phyloP scores from a whole-genome alignment of 768 basidiomycete genomes.

The Panaeolus papilionaceus region DNA sequence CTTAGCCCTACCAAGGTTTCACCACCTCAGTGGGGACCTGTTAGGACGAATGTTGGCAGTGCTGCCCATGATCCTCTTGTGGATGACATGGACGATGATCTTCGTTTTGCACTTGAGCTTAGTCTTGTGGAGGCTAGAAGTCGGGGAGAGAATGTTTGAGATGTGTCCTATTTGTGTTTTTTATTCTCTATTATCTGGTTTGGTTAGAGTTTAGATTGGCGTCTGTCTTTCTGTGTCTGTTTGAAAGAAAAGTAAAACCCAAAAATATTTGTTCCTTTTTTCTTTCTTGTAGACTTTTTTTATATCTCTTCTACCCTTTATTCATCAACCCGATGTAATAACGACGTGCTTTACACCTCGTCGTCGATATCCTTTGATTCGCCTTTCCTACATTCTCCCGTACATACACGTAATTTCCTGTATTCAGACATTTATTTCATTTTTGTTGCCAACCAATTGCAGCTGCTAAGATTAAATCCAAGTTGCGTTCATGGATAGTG shows the following conservation, averaged over 20 bases:
- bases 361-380: constrained; percentile 6
- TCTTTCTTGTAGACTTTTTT: neutral
- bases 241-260: neutral
- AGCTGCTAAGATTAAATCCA: neutral
- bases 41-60: constrained; percentile 3
- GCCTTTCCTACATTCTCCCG: neutral
- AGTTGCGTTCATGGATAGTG: neutral
- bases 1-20: constrained; percentile 20
- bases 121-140: constrained; percentile 72
- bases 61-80: neutral
- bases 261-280: neutral
- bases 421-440: neutral
- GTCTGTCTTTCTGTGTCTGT: neutral
- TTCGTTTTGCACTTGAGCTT: constrained; percentile 69
- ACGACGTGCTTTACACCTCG: neutral
- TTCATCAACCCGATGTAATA: neutral
- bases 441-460: neutral
- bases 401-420: neutral
- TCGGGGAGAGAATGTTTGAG: constrained; percentile 23
- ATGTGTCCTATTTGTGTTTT: neutral
- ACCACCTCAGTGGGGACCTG: constrained; percentile 2
- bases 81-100: constrained; percentile 65
- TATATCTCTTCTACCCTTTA: neutral
- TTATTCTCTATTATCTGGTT: constrained; percentile 2
- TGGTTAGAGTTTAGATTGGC: neutral